Percentiles rank a stretch among this genome's conserved stretches.
phyloP scores from a whole-genome alignment of 2,329 filamentous ascomycete species.

The Phialophora verrucosa region DNA sequence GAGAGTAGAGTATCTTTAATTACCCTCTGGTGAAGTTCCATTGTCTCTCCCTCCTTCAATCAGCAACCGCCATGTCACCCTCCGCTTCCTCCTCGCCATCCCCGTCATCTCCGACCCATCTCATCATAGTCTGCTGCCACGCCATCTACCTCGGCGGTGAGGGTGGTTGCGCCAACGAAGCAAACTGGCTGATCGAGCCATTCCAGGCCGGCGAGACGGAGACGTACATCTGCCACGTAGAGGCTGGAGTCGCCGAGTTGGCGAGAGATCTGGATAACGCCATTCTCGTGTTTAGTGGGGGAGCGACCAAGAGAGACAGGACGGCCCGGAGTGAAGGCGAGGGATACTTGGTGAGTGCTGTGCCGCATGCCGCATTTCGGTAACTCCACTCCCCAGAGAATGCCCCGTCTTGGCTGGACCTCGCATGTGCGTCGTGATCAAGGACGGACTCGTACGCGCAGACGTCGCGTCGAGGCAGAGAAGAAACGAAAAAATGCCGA shows the following conservation, averaged over 20 bases:
- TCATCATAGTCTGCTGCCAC: constrained; percentile 85
- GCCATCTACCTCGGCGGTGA: constrained; percentile 72
- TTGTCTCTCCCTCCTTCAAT: constrained; percentile 49
- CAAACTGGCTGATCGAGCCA: constrained; percentile 68
- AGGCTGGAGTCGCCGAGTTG: constrained; percentile 63
- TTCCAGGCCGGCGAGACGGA: constrained; percentile 80
- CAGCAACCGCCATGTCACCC: background rate
- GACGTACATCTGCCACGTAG: constrained; percentile 79
- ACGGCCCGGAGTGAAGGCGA: constrained; percentile 27
- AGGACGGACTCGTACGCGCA: too few species aligned
- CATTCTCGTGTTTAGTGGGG: constrained; percentile 76
- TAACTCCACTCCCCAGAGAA: too few species aligned
- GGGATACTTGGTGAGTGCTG: constrained; percentile 32
- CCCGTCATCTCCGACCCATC: constrained; percentile 52
- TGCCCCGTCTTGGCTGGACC: too few species aligned
- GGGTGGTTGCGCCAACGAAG: constrained; percentile 21
- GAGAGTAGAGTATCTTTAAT: background rate
- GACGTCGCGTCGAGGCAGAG: too few species aligned
- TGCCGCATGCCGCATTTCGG: too few species aligned
- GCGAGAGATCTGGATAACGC: constrained; percentile 51
- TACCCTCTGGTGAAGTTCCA: too few species aligned
- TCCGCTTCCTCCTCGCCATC: background rate
- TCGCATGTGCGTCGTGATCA: too few species aligned
- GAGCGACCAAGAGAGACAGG: constrained; percentile 37
- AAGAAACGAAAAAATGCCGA: background rate